Evolutionary conservation across 108 stramenopile species (phyloP).

Genomic region (Bacterosira constricta): DNA sequence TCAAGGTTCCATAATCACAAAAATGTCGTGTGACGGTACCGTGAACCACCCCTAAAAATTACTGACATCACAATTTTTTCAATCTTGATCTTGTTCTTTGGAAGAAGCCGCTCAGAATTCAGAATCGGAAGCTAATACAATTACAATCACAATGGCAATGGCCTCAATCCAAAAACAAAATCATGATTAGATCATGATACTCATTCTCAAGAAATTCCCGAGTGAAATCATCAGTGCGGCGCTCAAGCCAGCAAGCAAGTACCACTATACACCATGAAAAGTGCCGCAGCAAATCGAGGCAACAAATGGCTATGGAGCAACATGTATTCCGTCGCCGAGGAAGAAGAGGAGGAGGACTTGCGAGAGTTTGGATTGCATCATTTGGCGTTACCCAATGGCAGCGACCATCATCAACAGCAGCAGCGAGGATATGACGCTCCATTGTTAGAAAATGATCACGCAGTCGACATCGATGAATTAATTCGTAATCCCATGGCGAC

Average conservation of each 20-base stretch:
- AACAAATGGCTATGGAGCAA: conserved; percentile 7
- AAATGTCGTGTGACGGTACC: too few species aligned
- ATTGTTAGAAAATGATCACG: conserved; percentile 16
- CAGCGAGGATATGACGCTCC: conserved; percentile 17
- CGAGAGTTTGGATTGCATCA: conserved; percentile 30
- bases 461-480: neutral
- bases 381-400: neutral
- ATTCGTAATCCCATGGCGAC: conserved; percentile 4
- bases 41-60: too few species aligned
- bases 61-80: too few species aligned
- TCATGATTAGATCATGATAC: too few species aligned
- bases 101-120: too few species aligned
- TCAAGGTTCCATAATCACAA: too few species aligned
- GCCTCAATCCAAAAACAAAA: too few species aligned
- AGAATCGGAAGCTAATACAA: too few species aligned
- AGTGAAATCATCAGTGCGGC: neutral
- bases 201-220: too few species aligned
- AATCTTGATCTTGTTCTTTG: too few species aligned
- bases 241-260: neutral
- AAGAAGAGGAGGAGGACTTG: conserved; percentile 23
- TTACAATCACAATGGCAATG: too few species aligned
- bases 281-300: neutral
- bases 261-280: neutral
- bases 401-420: conserved; percentile 1
- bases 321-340: conserved; percentile 20